These are phyloP conservation scores for Botrytis sinoallii DNA, from an alignment of 2,329 filamentous ascomycete species.

Conservation along the genomic window DNA sequence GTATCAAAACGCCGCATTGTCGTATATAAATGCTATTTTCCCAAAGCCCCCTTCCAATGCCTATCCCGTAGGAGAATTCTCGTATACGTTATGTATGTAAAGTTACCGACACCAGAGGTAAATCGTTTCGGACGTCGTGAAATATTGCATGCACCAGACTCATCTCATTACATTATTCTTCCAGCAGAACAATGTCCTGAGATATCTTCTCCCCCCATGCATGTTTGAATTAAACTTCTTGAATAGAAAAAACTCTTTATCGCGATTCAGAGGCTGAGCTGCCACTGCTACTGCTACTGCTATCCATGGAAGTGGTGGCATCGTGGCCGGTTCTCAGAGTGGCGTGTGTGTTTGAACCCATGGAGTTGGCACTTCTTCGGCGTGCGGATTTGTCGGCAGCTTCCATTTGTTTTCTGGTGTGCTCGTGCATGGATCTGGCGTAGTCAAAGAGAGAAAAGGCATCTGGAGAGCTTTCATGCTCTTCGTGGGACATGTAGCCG, in stretches of 20 bases:
- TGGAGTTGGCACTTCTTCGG: conserved; percentile 21
- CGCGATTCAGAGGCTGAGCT: neutral
- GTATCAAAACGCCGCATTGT: neutral
- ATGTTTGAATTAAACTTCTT: neutral
- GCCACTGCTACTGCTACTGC: neutral
- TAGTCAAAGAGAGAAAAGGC: conserved; percentile 42
- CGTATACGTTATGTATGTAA: neutral
- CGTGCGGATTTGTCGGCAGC: conserved; percentile 47
- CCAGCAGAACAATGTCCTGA: neutral
- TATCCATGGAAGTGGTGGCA: neutral
- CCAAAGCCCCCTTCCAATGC: neutral
- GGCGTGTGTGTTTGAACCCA: conserved; percentile 21
- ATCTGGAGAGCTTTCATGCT: neutral
- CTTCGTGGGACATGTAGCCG: neutral
- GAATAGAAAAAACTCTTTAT: neutral
- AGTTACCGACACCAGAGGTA: neutral
- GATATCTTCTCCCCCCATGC: neutral
- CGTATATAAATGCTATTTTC: conserved; percentile 1
- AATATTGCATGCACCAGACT: neutral
- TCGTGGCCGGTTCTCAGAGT: conserved; percentile 11
- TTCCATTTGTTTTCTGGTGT: conserved; percentile 66
- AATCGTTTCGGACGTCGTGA: neutral
- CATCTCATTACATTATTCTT: neutral
- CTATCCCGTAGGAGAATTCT: neutral
- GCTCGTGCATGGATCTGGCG: conserved; percentile 58